A percentile compares a stretch with the other conserved stretches of the same genome.
phyloP scores from a whole-genome alignment of 108 stramenopile species.

The Nitzschia inconspicua region DNA sequence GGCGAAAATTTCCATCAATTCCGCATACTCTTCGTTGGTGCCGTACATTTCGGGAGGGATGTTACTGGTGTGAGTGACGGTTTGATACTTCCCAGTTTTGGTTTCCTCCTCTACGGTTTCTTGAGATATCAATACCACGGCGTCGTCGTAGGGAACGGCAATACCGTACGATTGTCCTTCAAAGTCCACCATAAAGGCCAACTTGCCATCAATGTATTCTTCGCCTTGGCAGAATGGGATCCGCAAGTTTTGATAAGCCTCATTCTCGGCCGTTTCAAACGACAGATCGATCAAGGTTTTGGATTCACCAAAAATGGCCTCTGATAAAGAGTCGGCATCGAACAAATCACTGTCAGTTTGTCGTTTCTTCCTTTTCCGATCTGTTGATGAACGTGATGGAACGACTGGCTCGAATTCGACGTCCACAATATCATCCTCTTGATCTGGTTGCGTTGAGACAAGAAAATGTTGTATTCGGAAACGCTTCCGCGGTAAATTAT shows the following conservation, averaged over 20 bases:
- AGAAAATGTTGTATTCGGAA: too few relatives aligned
- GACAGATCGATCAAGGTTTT: constrained; percentile 36
- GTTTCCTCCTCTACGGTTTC: too few relatives aligned
- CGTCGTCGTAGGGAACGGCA: constrained; percentile 42
- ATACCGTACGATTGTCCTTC: constrained; percentile 43
- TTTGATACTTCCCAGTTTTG: neutral
- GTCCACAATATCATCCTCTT: constrained; percentile 1
- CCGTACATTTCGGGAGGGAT: constrained; percentile 37
- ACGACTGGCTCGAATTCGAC: constrained; percentile 1
- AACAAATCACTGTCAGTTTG: neutral
- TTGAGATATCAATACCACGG: constrained; percentile 38
- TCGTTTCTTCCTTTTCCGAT: neutral
- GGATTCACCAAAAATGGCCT: neutral
- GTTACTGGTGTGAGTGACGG: constrained; percentile 9
- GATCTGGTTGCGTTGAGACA: too few relatives aligned
- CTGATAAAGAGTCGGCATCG: neutral
- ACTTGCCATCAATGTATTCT: constrained; percentile 40
- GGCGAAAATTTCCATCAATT: constrained; percentile 59
- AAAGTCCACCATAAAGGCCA: constrained; percentile 40
- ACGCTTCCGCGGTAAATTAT: too few relatives aligned
- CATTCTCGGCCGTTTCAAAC: constrained; percentile 28
- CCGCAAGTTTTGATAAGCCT: too few relatives aligned
- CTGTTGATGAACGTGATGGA: neutral
- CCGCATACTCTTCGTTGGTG: constrained; percentile 40
- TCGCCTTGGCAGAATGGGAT: constrained; percentile 37